A percentile compares a stretch with the other conserved stretches of the same genome.
Conservation (phyloP, 495 filamentous ascomycete genomes). For the Aspergillus funiculosus region DNA sequence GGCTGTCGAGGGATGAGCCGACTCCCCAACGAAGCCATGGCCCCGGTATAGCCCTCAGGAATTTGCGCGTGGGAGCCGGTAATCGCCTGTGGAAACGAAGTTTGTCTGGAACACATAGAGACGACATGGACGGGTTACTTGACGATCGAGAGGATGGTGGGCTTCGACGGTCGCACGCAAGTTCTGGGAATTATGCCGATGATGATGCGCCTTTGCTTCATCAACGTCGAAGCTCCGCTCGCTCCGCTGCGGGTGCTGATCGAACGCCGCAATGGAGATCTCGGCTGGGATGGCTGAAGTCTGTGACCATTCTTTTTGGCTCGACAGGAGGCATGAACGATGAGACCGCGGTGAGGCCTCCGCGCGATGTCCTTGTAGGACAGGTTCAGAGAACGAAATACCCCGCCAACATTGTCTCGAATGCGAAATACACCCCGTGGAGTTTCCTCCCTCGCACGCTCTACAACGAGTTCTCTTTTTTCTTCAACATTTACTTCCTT, state of each 20-base stretch:
- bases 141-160: constrained; percentile 44
- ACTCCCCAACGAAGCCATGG: constrained; percentile 40
- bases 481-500: constrained; percentile 98
- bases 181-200: constrained; percentile 45
- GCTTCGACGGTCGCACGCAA: constrained; percentile 40
- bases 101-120: constrained; percentile 40
- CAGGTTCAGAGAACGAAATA: constrained; percentile 41
- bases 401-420: constrained; percentile 75
- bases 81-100: constrained; percentile 52
- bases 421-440: constrained; percentile 96
- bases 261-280: constrained; percentile 22
- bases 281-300: constrained; percentile 26
- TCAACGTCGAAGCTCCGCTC: constrained; percentile 29
- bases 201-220: constrained; percentile 64
- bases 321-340: constrained; percentile 18
- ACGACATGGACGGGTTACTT: constrained; percentile 53
- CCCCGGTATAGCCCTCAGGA: constrained; percentile 63
- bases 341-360: constrained; percentile 29
- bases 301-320: constrained; percentile 19
- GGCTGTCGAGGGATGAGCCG: constrained; percentile 39
- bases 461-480: constrained; percentile 99
- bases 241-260: constrained; percentile 26
- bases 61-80: constrained; percentile 61
- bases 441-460: constrained; percentile 90
- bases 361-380: constrained; percentile 41